These are phyloP conservation scores for Aspergillus fumigatus DNA, from an alignment of 2,329 filamentous ascomycete genomes.

Conservation along the genomic window DNA sequence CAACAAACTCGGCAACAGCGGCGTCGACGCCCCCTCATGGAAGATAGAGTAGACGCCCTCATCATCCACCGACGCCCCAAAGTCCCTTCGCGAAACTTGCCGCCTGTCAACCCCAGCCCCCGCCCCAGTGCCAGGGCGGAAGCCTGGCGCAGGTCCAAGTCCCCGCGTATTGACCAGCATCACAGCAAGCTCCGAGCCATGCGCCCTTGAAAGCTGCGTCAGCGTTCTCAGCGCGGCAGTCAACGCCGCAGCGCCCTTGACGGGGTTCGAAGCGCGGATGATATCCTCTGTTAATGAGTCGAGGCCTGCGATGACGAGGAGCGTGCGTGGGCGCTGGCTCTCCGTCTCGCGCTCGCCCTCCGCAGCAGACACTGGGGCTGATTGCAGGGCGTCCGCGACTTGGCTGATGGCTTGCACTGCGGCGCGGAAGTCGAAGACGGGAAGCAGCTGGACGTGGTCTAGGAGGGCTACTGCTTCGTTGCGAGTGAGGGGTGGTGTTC, in stretches of 20 bases:
- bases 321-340: constrained; percentile 16
- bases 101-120: no score
- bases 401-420: constrained; percentile 28
- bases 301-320: constrained; percentile 31
- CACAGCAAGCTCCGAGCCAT: constrained; percentile 27
- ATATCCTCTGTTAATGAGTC: constrained; percentile 34
- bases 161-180: constrained; percentile 35
- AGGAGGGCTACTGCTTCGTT: constrained; percentile 28
- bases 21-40: constrained; percentile 7
- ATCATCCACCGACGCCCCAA: constrained; percentile 1
- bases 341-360: constrained; percentile 10
- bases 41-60: constrained; percentile 27
- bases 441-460: constrained; percentile 31
- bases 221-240: constrained; percentile 29
- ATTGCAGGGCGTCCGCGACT: constrained; percentile 25
- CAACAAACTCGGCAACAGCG: constrained; percentile 27
- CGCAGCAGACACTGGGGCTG: not conserved
- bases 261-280: constrained; percentile 35
- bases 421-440: constrained; percentile 27
- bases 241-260: constrained; percentile 31
- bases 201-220: constrained; percentile 28
- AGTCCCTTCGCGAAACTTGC: not conserved
- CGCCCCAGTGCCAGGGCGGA: no score
- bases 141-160: constrained; percentile 14
- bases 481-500: constrained; percentile 14